A percentile compares a stretch with the other conserved stretches of the same genome.
Conservation (phyloP, 1,284 basidiomycete genomes). For the Puccinia horiana region DNA sequence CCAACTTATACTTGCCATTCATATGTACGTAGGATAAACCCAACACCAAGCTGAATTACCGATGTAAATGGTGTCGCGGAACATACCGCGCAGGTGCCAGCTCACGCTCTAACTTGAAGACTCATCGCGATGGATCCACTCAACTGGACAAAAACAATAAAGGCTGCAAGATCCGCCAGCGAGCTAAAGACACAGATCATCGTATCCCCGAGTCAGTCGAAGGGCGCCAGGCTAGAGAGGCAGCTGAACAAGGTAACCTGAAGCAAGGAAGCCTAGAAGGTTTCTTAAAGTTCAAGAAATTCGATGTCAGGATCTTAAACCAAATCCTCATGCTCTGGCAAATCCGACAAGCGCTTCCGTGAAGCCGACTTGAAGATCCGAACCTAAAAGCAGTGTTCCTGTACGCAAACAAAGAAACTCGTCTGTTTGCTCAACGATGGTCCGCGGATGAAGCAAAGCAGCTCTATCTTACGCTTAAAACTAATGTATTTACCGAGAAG, state of each 20-base stretch:
- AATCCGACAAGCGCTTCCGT: background rate
- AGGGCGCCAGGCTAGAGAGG: background rate
- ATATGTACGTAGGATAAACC: background rate
- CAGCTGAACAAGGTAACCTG: background rate
- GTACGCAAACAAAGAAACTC: background rate
- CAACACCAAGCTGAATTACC: background rate
- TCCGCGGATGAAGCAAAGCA: background rate
- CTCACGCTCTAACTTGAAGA: background rate
- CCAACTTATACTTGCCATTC: background rate
- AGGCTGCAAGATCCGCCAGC: background rate
- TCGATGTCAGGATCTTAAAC: background rate
- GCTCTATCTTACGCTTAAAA: background rate
- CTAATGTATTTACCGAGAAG: no score
- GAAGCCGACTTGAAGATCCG: conserved; percentile 4
- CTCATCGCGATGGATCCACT: background rate
- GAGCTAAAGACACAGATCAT: background rate
- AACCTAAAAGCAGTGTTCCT: background rate
- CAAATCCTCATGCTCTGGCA: background rate
- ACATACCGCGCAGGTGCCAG: background rate
- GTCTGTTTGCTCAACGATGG: background rate
- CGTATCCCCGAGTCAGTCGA: background rate
- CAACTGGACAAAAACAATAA: background rate
- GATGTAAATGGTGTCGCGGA: background rate
- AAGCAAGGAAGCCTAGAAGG: background rate
- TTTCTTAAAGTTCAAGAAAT: background rate